phyloP scores from a whole-genome alignment of 495 filamentous ascomycete species.

The Annulohypoxylon bovei region DNA sequence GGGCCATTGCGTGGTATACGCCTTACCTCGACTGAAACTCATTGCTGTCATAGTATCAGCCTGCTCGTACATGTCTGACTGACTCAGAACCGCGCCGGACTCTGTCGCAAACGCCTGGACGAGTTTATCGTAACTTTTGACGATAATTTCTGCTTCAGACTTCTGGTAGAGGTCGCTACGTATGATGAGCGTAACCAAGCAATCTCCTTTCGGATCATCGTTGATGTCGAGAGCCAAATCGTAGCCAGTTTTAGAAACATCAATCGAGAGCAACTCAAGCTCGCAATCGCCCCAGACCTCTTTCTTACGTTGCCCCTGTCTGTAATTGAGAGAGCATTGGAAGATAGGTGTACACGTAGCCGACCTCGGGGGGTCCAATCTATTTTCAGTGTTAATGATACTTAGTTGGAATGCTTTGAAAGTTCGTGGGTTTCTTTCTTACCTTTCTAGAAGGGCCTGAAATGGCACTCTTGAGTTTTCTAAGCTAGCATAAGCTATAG shows the following conservation, averaged over 20 bases:
- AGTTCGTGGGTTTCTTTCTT: background rate
- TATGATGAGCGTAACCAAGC: background rate
- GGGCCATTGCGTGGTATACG: background rate
- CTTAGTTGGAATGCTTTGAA: background rate
- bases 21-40: background rate
- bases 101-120: background rate
- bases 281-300: background rate
- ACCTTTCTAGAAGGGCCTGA: constrained; percentile 45
- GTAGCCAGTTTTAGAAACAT: background rate
- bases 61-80: background rate
- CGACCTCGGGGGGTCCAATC: background rate
- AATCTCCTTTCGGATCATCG: background rate
- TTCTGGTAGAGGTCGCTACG: background rate
- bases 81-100: too few species aligned
- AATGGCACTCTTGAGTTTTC: constrained; percentile 47
- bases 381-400: background rate
- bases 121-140: background rate
- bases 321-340: constrained; percentile 54
- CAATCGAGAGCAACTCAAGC: background rate
- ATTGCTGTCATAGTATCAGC: background rate
- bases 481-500: constrained; percentile 25
- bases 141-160: background rate
- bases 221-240: background rate
- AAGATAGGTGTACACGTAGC: constrained; percentile 46
- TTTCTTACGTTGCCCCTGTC: constrained; percentile 10